These are phyloP conservation scores for Millerozyma miso DNA, from an alignment of 805 yeast species.

Conservation along the genomic window DNA sequence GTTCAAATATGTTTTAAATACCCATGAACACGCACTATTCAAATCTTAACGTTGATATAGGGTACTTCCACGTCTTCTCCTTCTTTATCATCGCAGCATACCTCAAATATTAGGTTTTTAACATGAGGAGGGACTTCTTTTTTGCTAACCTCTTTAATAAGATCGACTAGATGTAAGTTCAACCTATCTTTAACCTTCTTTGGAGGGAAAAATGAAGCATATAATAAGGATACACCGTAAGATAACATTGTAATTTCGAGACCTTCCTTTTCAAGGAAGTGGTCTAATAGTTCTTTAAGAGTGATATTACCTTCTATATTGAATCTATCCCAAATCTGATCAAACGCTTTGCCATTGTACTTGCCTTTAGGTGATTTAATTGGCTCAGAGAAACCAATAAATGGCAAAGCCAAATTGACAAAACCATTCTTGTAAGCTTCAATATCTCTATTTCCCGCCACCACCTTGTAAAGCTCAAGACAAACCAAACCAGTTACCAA, in stretches of 20 bases:
- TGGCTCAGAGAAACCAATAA: slow-evolving; percentile 96
- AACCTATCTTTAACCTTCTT: slow-evolving; percentile 80
- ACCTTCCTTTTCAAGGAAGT: slow-evolving; percentile 79
- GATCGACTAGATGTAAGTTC: slow-evolving; percentile 60
- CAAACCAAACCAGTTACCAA: slow-evolving; percentile 93
- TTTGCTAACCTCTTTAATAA: slow-evolving; percentile 82
- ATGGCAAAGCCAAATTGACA: slow-evolving; percentile 87
- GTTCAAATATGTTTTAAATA: too few species aligned
- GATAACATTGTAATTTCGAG: slow-evolving; percentile 88
- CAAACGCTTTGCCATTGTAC: slow-evolving; percentile 75
- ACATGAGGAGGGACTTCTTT: slow-evolving; percentile 72
- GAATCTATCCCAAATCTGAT: slow-evolving; percentile 93
- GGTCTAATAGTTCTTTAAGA: slow-evolving; percentile 64
- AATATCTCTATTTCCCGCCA: slow-evolving; percentile 65
- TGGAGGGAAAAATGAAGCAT: slow-evolving; percentile 92
- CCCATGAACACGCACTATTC: too few species aligned
- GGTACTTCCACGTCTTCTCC: slow-evolving; percentile 98
- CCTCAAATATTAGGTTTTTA: slow-evolving; percentile 77
- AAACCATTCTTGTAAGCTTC: slow-evolving; percentile 93
- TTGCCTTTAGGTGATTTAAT: slow-evolving; percentile 78
- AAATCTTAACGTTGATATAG: slow-evolving; percentile 57
- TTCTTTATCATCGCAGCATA: slow-evolving; percentile 85
- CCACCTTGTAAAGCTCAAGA: slow-evolving; percentile 87
- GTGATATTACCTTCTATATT: slow-evolving; percentile 75
- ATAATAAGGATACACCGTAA: slow-evolving; percentile 81